Percentiles rank a stretch among this genome's conserved stretches.
These are phyloP conservation scores for Alternaria solani DNA, from an alignment of 2,329 filamentous ascomycete genomes.

Conservation along the genomic window DNA sequence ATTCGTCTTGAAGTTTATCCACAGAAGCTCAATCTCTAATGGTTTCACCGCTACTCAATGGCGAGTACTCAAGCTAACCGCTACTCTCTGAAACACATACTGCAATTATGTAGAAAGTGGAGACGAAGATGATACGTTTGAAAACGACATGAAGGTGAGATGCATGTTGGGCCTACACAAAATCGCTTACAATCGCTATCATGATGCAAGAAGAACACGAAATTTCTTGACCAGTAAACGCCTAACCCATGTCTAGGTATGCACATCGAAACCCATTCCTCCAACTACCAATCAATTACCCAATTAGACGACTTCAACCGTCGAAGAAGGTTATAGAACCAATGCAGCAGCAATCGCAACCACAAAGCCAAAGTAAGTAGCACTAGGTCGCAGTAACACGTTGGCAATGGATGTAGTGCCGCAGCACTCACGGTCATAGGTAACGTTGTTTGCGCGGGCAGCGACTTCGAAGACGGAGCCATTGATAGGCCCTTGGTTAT, in stretches of 20 bases:
- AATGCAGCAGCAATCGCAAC: constrained; percentile 28
- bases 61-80: not conserved
- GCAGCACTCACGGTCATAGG: constrained; percentile 68
- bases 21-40: not conserved
- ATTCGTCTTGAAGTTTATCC: not conserved
- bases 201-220: not conserved
- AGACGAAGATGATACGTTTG: not conserved
- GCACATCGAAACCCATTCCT: not conserved
- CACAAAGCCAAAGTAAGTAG: constrained; percentile 28
- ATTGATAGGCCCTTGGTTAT: constrained; percentile 47
- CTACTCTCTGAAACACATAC: not conserved
- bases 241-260: not conserved
- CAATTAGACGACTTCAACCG: not conserved
- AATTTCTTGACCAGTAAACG: not conserved
- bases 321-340: constrained; percentile 23
- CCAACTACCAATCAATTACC: not conserved
- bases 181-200: constrained; percentile 5
- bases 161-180: not conserved
- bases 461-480: constrained; percentile 54
- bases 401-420: constrained; percentile 49
- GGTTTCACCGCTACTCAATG: not conserved
- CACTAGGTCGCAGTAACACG: constrained; percentile 17
- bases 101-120: not conserved
- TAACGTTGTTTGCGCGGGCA: constrained; percentile 71
- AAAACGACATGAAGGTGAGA: not conserved